Conservation (phyloP, 1,284 basidiomycete genomes). For the Acaromyces ingoldii region DNA sequence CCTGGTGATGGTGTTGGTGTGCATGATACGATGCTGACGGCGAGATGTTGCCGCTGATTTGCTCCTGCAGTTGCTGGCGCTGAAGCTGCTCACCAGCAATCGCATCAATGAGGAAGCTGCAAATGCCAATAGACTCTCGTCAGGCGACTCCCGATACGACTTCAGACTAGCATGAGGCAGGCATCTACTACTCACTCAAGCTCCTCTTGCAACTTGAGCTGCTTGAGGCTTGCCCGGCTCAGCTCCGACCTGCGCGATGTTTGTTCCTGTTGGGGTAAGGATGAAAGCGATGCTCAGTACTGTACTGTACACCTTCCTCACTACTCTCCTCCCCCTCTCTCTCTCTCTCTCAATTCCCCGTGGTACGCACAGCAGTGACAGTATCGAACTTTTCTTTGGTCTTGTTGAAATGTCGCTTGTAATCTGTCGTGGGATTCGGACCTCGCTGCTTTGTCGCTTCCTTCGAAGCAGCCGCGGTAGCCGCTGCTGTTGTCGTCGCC, state of each 20-base stretch:
- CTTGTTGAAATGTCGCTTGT: conserved; percentile 2
- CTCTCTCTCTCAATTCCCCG: no score
- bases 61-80: background rate
- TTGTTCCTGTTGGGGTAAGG: conserved; percentile 2
- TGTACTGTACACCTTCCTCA: no score
- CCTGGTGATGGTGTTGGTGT: no score
- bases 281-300: background rate
- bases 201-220: conserved; percentile 4
- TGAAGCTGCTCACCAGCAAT: background rate
- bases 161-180: background rate
- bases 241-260: background rate
- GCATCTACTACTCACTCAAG: background rate
- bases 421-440: conserved; percentile 1
- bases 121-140: background rate
- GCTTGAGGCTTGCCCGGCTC: background rate
- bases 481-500: no score
- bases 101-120: conserved; percentile 4
- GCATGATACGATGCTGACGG: no score
- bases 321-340: no score
- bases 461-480: no score
- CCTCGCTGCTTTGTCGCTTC: background rate
- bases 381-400: conserved; percentile 1
- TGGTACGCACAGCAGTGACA: background rate
- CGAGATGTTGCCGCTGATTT: no score
- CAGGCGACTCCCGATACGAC: background rate